These are phyloP conservation scores for Penicillium sp. DNA, from an alignment of 2,329 filamentous ascomycete species.

Conservation along the genomic window DNA sequence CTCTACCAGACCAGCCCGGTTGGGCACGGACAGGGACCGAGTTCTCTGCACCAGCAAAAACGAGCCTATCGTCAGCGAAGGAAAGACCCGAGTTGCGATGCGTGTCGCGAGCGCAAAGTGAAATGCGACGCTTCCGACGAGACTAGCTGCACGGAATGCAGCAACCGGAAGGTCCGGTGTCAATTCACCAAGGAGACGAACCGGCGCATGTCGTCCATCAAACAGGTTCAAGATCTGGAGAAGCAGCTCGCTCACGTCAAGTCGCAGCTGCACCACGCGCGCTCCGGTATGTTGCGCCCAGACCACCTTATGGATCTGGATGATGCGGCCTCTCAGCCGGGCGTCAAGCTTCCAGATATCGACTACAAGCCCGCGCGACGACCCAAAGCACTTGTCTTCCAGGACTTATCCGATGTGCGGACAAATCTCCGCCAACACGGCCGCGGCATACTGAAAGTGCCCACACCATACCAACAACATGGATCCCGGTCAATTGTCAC, in stretches of 20 bases:
- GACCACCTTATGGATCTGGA: slow-evolving; percentile 48
- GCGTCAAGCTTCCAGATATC: slow-evolving; percentile 62
- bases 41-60: slow-evolving; percentile 69
- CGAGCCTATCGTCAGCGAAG: slow-evolving; percentile 89
- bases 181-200: slow-evolving; percentile 99
- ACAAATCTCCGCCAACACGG: slow-evolving; percentile 70
- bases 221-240: slow-evolving; percentile 96
- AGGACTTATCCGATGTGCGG: slow-evolving; percentile 70
- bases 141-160: slow-evolving; percentile 94
- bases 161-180: slow-evolving; percentile 92
- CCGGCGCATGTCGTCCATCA: slow-evolving; percentile 97
- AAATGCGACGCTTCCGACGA: slow-evolving; percentile 96
- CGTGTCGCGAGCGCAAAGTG: slow-evolving; percentile 79
- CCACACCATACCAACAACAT: slow-evolving; percentile 63
- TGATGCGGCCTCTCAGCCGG: slow-evolving; percentile 42
- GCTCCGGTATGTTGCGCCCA: slow-evolving; percentile 59
- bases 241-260: slow-evolving; percentile 80
- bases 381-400: slow-evolving; percentile 59
- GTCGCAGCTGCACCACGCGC: slow-evolving; percentile 74
- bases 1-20: slow-evolving; percentile 41
- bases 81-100: slow-evolving; percentile 97
- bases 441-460: slow-evolving; percentile 76
- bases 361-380: slow-evolving; percentile 65
- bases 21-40: slow-evolving; percentile 52
- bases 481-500: slow-evolving; percentile 52